Evolutionary conservation across 345 rosid species (phyloP), one percentile per base, ranked within the genome.

Genomic region (Ceriops zippeliana): DNA sequence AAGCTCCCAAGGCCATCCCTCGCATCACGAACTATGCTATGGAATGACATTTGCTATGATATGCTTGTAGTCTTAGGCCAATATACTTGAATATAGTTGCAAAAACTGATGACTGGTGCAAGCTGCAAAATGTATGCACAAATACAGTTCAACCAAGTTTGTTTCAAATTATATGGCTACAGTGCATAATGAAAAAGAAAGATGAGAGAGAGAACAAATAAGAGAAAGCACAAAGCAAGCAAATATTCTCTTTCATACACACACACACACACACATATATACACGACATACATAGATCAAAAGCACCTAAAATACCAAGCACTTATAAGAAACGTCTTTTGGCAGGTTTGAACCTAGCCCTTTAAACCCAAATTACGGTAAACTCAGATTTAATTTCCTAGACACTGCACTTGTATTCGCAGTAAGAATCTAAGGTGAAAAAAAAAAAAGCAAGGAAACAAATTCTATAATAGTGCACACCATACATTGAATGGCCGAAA

Each of bases 181-280:
- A 82, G 73, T 73, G 71, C 88, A 74, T 80, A 81, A 66, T 58
- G 75, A 67, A 62, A 69, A 82, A 81, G 85, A 68, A 79, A 80
- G 34, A 57, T 69, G 66, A 75, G 73, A 70, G 64, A 68, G 61
- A 67, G 63, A 73, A 69, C 67, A 75, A 58, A 24, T 22, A 38
- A 24, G 30, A 71, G 65, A 70, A 79, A 74, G 68, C 73, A 75
- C 75, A 77, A 71, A 69, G 73, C 78, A 76, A 71, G 80, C 63
- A 81, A 85, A 84, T 88, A 87, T 89, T 86, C 92, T 68, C 30
- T 24, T 71, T 30, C 6, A 75, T 78, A 80, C n/a, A n/a, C n/a
- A n/a, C n/a, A n/a, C n/a, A n/a, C n/a, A n/a, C 11, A 2, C 3
- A 11, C 13, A 11, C 13, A 11, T 42, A 9, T 10, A 1, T 38